Conservation (phyloP, 2,329 filamentous ascomycete species). For the Falciphora oryzae region DNA sequence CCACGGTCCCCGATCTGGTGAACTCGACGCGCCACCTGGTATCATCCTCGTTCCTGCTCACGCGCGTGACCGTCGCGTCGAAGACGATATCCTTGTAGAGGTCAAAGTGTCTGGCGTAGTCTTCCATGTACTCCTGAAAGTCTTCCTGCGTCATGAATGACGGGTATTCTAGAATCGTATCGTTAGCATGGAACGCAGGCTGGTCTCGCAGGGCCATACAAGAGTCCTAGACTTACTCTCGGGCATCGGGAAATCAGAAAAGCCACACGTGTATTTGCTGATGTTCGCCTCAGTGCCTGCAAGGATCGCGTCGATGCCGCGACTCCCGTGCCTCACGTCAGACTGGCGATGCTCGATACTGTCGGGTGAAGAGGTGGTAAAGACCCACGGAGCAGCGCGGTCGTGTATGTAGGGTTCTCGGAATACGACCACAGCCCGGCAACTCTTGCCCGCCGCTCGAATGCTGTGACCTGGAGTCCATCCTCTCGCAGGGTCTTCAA, state of each 20-base stretch:
- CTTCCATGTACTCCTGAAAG: slow-evolving; percentile 33
- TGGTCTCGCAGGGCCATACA: not conserved
- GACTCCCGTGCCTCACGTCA: not conserved
- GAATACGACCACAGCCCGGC: slow-evolving; percentile 39
- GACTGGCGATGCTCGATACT: not conserved
- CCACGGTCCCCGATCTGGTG: not conserved
- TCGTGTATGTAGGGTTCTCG: slow-evolving; percentile 28
- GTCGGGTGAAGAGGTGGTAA: not conserved
- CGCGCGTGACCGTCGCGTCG: slow-evolving; percentile 10
- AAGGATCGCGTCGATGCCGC: too few species aligned
- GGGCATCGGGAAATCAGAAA: slow-evolving; percentile 36
- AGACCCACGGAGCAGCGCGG: slow-evolving; percentile 26
- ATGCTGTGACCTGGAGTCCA: slow-evolving; percentile 35
- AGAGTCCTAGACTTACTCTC: slow-evolving; percentile 24
- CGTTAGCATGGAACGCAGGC: not conserved
- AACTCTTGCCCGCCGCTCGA: slow-evolving; percentile 32
- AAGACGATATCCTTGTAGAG: slow-evolving; percentile 14
- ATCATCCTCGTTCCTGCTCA: slow-evolving; percentile 11
- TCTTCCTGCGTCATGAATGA: slow-evolving; percentile 20
- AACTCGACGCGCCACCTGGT: slow-evolving; percentile 12
- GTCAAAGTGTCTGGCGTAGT: slow-evolving; percentile 22
- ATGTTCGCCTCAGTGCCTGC: slow-evolving; percentile 27
- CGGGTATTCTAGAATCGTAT: slow-evolving; percentile 19
- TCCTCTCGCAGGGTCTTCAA: slow-evolving; percentile 36
- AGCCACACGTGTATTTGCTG: slow-evolving; percentile 33